phyloP scores from a whole-genome alignment of 139 green algal species.

The Marvania coccoides region DNA sequence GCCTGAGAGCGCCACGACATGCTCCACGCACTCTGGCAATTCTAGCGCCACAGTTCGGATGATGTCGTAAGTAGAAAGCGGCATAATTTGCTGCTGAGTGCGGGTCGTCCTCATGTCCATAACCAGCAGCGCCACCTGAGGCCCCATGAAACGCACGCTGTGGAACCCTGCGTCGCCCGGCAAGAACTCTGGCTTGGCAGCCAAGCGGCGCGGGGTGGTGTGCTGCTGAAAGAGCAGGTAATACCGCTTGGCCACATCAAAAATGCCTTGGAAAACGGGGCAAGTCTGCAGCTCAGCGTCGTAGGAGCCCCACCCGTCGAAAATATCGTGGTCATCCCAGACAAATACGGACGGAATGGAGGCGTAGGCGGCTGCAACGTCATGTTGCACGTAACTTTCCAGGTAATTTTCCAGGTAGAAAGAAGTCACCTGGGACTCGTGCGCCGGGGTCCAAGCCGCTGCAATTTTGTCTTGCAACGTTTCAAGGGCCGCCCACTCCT shows the following conservation, averaged over 20 bases:
- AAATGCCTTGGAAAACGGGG: conserved; percentile 49
- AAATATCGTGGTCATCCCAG: conserved; percentile 64
- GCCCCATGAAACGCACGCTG: conserved; percentile 14
- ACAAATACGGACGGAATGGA: conserved; percentile 26
- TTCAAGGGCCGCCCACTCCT: not conserved
- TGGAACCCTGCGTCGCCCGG: too few species aligned
- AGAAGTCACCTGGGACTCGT: not conserved
- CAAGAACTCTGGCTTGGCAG: too few species aligned
- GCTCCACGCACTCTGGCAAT: conserved; percentile 5
- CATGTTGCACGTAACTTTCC: not conserved
- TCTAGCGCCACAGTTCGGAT: not conserved
- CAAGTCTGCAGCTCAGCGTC: conserved; percentile 34
- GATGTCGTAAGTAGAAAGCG: too few species aligned
- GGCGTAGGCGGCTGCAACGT: conserved; percentile 15
- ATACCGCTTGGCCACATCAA: conserved; percentile 13
- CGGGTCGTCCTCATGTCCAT: conserved; percentile 30
- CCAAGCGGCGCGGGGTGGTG: conserved; percentile 37
- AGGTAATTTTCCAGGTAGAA: conserved; percentile 32
- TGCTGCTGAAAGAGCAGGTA: conserved; percentile 61
- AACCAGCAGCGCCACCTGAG: conserved; percentile 13
- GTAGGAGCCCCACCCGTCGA: conserved; percentile 52
- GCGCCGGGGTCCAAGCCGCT: conserved; percentile 6
- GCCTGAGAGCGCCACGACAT: conserved; percentile 14
- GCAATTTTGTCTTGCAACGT: not conserved
- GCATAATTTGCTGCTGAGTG: conserved; percentile 25